Conservation (phyloP, 2,329 filamentous ascomycete genomes). For the Pseudopithomyces chartarum region DNA sequence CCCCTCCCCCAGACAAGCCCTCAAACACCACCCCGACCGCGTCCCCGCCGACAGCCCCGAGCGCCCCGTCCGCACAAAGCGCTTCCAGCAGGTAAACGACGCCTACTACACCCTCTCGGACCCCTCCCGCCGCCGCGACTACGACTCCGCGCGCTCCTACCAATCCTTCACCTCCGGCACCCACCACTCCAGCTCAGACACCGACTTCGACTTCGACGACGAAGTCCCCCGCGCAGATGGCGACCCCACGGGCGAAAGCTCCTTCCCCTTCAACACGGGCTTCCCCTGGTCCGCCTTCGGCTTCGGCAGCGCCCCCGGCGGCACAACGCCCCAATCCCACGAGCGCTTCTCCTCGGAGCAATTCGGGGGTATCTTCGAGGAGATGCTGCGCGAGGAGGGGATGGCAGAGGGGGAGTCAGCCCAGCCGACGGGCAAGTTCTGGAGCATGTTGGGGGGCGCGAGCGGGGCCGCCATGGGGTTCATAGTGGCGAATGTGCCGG, state of each 20-base stretch:
- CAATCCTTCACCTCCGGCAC: constrained; percentile 53
- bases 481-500: constrained; percentile 91
- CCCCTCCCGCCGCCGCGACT: constrained; percentile 74
- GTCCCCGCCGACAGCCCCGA: constrained; percentile 84
- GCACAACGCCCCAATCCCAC: constrained; percentile 51
- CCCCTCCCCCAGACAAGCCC: constrained; percentile 66
- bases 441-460: constrained; percentile 81
- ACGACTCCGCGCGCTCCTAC: constrained; percentile 73
- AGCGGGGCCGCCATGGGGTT: constrained; percentile 92
- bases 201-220: constrained; percentile 56
- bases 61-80: constrained; percentile 77
- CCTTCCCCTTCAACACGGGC: constrained; percentile 37
- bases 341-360: constrained; percentile 73
- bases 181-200: constrained; percentile 49
- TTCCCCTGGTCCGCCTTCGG: constrained; percentile 81
- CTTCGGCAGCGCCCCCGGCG: constrained; percentile 55
- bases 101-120: constrained; percentile 93
- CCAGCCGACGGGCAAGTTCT: constrained; percentile 74
- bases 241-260: constrained; percentile 7
- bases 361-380: constrained; percentile 72
- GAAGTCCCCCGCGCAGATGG: constrained; percentile 52
- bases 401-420: constrained; percentile 73
- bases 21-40: constrained; percentile 93
- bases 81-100: constrained; percentile 91
- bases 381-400: constrained; percentile 59